Percentiles rank a stretch among this genome's conserved stretches.
Evolutionary conservation across 2,329 filamentous ascomycete genomes (phyloP).

Genomic region (Penicillium sp.): DNA sequence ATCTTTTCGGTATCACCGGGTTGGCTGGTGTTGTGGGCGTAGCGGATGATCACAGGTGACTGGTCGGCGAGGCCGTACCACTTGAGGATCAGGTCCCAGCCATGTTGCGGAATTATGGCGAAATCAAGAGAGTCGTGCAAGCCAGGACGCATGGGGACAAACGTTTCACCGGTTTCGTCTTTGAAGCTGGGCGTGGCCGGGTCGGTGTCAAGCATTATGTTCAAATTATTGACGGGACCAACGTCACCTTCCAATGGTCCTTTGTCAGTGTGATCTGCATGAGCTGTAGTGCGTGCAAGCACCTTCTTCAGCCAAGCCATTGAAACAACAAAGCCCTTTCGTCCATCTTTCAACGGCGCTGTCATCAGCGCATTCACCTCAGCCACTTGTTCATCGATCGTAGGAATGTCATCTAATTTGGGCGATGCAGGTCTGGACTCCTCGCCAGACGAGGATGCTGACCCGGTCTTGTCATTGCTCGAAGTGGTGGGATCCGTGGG

Average conservation of each 20-base stretch:
- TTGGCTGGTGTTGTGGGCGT: constrained; percentile 71
- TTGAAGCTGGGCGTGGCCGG: constrained; percentile 40
- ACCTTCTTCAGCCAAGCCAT: constrained; percentile 75
- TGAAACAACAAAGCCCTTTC: constrained; percentile 75
- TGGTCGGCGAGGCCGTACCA: constrained; percentile 78
- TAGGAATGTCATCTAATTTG: constrained; percentile 35
- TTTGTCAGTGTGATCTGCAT: constrained; percentile 58
- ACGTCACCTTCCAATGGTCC: constrained; percentile 62
- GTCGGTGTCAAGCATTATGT: constrained; percentile 66
- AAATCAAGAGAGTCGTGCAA: constrained; percentile 66
- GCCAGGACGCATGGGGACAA: constrained; percentile 72
- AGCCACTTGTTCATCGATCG: constrained; percentile 70
- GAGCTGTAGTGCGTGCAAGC: constrained; percentile 61
- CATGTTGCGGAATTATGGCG: constrained; percentile 72
- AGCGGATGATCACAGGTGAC: constrained; percentile 70
- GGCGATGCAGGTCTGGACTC: constrained; percentile 24
- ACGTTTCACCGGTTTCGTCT: constrained; percentile 53
- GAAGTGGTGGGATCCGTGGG: constrained; percentile 41
- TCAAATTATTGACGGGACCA: constrained; percentile 83
- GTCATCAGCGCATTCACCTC: constrained; percentile 63
- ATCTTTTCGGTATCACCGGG: constrained; percentile 65
- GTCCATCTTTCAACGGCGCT: constrained; percentile 65
- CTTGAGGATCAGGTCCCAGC: constrained; percentile 75
- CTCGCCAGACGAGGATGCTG: constrained; percentile 30
- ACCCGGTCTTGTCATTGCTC: constrained; percentile 38